Percentiles rank a stretch among this genome's conserved stretches.
phyloP scores from a whole-genome alignment of 345 rosid species.

The Rubroshorea leprosula region DNA sequence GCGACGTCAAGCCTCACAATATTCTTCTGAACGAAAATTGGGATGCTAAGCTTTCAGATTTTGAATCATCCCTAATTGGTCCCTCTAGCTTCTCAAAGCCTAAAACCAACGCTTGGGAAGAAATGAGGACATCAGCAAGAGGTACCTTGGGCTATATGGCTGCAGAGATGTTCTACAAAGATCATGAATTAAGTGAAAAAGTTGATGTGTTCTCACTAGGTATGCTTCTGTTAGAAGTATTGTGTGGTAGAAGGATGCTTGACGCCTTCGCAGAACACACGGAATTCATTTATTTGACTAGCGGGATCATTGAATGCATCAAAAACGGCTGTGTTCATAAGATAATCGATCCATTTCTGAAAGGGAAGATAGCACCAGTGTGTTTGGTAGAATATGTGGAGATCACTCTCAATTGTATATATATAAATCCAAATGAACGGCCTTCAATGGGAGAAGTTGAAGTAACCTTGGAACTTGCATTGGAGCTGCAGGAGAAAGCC shows the following conservation, averaged over 20 bases:
- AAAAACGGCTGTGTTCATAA: conserved; percentile 11
- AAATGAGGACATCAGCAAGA: conserved; percentile 17
- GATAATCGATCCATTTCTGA: conserved; percentile 22
- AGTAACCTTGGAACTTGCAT: too few species aligned
- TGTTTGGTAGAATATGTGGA: too few species aligned
- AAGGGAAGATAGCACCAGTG: too few species aligned
- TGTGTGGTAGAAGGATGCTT: conserved; percentile 9
- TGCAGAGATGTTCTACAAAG: conserved; percentile 15
- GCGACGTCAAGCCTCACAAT: conserved; percentile 15
- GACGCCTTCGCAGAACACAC: background rate
- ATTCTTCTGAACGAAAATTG: conserved; percentile 4
- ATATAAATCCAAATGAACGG: too few species aligned
- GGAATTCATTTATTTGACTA: background rate
- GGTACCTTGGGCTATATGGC: conserved; percentile 27
- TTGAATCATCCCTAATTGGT: conserved; percentile 24
- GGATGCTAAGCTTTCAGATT: conserved; percentile 25
- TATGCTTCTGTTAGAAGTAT: conserved; percentile 25
- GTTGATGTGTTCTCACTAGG: conserved; percentile 32
- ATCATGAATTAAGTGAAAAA: conserved; percentile 17
- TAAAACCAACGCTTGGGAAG: background rate
- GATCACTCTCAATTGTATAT: too few species aligned
- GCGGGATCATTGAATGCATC: conserved; percentile 42
- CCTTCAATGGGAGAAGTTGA: too few species aligned
- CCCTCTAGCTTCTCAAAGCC: conserved; percentile 8
- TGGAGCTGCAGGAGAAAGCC: too few species aligned